A percentile compares a stretch with the other conserved stretches of the same genome.
These are phyloP conservation scores for Leptosphaerulina australis DNA, from an alignment of 2,329 filamentous ascomycete genomes.

Conservation along the genomic window DNA sequence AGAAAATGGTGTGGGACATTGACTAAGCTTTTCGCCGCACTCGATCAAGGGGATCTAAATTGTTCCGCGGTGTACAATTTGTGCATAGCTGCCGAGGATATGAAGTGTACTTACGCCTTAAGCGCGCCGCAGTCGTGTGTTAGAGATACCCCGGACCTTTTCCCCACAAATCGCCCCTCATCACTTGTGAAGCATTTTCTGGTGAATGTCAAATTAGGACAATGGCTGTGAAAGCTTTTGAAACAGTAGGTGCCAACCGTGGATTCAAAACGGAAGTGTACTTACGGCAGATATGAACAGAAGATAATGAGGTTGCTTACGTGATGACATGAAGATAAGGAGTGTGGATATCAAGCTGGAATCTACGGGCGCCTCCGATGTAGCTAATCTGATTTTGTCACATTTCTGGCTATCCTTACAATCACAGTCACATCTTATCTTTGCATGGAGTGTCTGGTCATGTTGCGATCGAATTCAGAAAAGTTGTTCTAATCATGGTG, in stretches of 20 bases:
- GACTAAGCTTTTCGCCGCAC: too few relatives aligned
- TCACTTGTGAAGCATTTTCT: slow-evolving; percentile 8
- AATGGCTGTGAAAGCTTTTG: background rate
- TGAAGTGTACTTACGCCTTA: slow-evolving; percentile 6
- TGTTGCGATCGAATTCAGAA: background rate
- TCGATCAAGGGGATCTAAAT: too few relatives aligned
- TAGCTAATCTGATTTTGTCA: slow-evolving; percentile 1
- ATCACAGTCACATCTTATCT: background rate
- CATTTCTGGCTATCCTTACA: background rate
- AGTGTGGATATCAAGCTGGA: slow-evolving; percentile 5
- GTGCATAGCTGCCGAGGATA: slow-evolving; percentile 5
- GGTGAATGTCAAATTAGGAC: background rate
- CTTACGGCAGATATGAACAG: background rate
- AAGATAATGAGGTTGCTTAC: too few relatives aligned
- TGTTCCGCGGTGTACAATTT: background rate
- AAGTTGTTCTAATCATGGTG: background rate
- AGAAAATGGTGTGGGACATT: background rate
- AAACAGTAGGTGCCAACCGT: background rate
- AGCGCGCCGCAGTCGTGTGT: slow-evolving; percentile 8
- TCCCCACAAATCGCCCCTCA: slow-evolving; percentile 13
- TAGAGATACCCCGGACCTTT: slow-evolving; percentile 9
- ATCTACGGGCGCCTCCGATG: background rate
- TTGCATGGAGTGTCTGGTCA: background rate
- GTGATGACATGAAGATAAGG: slow-evolving; percentile 1
- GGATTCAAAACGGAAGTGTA: background rate